Percentiles rank a stretch among this genome's conserved stretches.
Evolutionary conservation across 192 early-diverging fungal species (phyloP).

Genomic region (Dissophora ornata): DNA sequence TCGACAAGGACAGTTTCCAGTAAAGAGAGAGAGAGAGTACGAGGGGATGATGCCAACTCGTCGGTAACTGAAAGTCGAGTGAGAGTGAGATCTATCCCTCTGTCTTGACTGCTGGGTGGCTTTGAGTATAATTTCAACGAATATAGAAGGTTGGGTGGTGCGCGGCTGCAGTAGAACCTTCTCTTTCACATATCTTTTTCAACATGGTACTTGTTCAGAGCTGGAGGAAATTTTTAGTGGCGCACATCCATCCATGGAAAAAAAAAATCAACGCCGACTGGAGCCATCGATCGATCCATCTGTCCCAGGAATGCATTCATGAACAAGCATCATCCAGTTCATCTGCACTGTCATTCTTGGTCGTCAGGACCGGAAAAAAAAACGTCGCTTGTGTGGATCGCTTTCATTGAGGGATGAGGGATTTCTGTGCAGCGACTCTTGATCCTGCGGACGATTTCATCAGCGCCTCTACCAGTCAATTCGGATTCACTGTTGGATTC

Average conservation of each 20-base stretch:
- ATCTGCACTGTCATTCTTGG: neutral
- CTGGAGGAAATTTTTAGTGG: conserved; percentile 10
- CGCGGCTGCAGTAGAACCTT: conserved; percentile 6
- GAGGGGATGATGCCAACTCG: neutral
- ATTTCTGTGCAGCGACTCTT: neutral
- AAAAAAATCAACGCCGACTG: too few relatives aligned
- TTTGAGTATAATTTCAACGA: too few relatives aligned
- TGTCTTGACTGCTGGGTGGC: too few relatives aligned
- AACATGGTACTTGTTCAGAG: conserved; percentile 25
- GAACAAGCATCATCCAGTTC: too few relatives aligned
- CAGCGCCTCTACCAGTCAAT: too few relatives aligned
- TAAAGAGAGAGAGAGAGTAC: neutral
- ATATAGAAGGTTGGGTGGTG: neutral
- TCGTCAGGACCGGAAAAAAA: neutral
- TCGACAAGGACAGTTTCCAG: neutral
- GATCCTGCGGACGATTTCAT: neutral
- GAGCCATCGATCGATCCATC: conserved; percentile 12
- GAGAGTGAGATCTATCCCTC: too few relatives aligned
- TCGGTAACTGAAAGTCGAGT: too few relatives aligned
- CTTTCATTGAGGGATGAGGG: neutral
- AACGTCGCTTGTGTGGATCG: neutral
- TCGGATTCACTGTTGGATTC: too few relatives aligned
- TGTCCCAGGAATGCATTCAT: too few relatives aligned
- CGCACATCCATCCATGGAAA: conserved; percentile 17
- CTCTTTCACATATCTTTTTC: conserved; percentile 41